Base-by-base conservation (phyloP, 2,329 filamentous ascomycete genomes). In the Aspergillus melleus region DNA sequence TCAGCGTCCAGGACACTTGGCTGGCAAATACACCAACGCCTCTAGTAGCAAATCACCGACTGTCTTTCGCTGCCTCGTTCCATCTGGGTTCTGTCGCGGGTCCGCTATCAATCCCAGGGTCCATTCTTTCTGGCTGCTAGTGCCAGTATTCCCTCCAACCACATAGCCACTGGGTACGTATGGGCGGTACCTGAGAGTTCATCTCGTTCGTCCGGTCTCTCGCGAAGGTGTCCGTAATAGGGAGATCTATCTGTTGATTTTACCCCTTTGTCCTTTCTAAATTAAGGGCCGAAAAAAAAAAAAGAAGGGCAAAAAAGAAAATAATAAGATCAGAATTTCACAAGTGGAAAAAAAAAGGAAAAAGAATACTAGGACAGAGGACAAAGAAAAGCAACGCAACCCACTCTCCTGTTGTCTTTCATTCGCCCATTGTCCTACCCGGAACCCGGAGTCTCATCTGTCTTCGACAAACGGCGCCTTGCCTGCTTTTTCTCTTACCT, bases 21-120 rank as follows among this genome's bases (percentile, higher is more conserved):
- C 55, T 49, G 52, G 53, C 60, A 50, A 44, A 55, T 50, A 49
- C 51, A 50, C 29, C 51, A 51, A 32, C 53, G 47, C 55, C 54
- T 59, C 49, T 49, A 49, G 49, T 59, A 61, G 61, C 61, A 61
- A 65, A 64, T 61, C 57, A 59, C 50, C 61, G 39, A 51, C 58
- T 56, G 16, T 32, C 42, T 44, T 55, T 54, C 42, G 51, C 54
- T 51, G 50, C 54, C 57, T 64, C 47, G 58, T 62, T 65, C 61
- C 59, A 63, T 65, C 58, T 61, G 57, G 61, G 68, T 64, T 42
- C 65, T 66, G 66, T 61, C 63, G 64, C 64, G 61, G 64, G 65
- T 61, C 63, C 66, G 61, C 65, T 66, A 66, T 65, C 60, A 52
- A 60, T 59, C 57, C 54, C 52, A 62, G 62, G 60, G 61, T 65